Base-by-base conservation (phyloP, 176 grass and related monocot species). In the Elaeis guineensis region DNA sequence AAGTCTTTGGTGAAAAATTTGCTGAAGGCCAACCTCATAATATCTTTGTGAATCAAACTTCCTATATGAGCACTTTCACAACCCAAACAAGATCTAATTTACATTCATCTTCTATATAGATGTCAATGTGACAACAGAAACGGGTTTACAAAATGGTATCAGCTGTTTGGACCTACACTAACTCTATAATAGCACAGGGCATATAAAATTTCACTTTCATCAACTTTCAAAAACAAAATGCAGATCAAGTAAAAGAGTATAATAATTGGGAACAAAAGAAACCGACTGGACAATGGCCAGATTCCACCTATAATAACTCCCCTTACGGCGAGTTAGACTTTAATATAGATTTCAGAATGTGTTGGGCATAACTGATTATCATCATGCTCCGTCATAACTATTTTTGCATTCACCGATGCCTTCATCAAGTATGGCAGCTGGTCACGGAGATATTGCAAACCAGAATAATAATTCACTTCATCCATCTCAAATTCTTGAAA, bases 321-420 rank as follows among this genome's bases (percentile, higher is more conserved):
- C 63, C 63, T 52, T 65, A 44, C 35, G 6, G 35, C 9, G 21
- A 77, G 23, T 76, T 95, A 95, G 79, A 89, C 79, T 64, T 75
- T 95, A 69, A 85, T 63, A 65, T 89, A 90, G 61, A 80, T 63
- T 74, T 90, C 86, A 4, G 70, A 90, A 69, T 95, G 91, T 57
- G 79, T 84, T 52, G 86, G 80, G 30, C 77, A 74, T 35, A 72
- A 57, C 57, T 72, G 64, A 58, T 66, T 39, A 71, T 62, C 72
- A n/a, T 80, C 83, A 72, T 67, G 49, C 56, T 77, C 86, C 16
- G 39, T 61, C 50, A 90, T 82, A 60, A 72, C 28, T 79, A 95
- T 84, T 58, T 77, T 74, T 30, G 77, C 51, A 32, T 25, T 74
- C 77, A 66, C 49, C 52, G 91, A 87, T 57, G 80, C 83, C 79